Base-by-base conservation (phyloP, 2,329 filamentous ascomycete species). In the Thielaviopsis ethacetica region DNA sequence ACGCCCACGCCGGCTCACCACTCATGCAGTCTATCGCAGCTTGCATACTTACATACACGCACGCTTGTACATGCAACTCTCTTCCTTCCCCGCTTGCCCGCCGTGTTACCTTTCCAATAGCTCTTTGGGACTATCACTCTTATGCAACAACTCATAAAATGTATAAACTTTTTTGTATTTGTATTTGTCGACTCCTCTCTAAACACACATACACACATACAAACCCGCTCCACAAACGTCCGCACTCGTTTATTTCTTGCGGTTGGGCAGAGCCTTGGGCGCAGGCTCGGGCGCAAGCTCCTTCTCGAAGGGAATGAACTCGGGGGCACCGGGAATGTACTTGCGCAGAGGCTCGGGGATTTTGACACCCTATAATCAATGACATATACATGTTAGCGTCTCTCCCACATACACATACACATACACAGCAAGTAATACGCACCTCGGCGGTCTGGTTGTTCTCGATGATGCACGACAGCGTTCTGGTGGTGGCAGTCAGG, bases 391-490 rank as follows among this genome's bases (percentile, higher is more conserved):
- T 38, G 57, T 65, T 56, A 62, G 57, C 55, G 34, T 44, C 27
- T 44, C 13, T 44, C 34, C 21, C 27, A n/a, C 22, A 56, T 41
- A 50, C 22, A 56, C 55, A 54, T 19, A 55, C 51, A 50, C 19
- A 50, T 50, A 44, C 10, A 54, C 19, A 17, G 21, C 24, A 44
- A 21, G 4, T 53, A 26, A 68, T 65, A 70, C 80, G 71, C 72
- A 84, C 85, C 65, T 91, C 86, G 67, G 90, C 84, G 0, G 85
- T 93, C 76, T 98, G 93, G 72, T 91, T 97, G 74, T 97, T 98
- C 74, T 98, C 93, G 47, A 98, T 80, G 51, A 98, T 78, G 70
- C 91, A 96, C 78, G 93, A 97, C 55, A 97, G 78, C 0, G 91
- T 89, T 69, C 91, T 81, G 69, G 95, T 91, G 1, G 91, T 96